phyloP scores from a whole-genome alignment of 768 basidiomycete genomes.

The Auricularia sp. region DNA sequence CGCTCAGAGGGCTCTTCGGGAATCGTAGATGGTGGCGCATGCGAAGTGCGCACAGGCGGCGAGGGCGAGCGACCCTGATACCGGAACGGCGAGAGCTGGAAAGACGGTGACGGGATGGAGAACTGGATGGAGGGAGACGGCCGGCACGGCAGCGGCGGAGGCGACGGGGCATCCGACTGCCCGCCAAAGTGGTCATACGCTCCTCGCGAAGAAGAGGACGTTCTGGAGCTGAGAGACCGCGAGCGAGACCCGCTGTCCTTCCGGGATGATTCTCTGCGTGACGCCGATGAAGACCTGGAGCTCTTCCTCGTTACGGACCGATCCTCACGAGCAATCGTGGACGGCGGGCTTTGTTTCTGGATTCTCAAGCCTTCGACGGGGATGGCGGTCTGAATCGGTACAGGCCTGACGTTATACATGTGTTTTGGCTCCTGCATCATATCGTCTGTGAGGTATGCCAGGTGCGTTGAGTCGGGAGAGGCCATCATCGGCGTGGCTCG shows the following conservation, averaged over 20 bases:
- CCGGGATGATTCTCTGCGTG: too few species aligned
- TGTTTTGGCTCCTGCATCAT: neutral
- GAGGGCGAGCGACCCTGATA: neutral
- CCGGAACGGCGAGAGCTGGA: neutral
- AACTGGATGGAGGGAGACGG: neutral
- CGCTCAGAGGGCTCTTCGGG: neutral
- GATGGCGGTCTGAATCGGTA: neutral
- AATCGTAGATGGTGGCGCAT: neutral
- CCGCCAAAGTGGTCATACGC: neutral
- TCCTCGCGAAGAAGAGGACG: neutral
- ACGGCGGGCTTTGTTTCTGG: neutral
- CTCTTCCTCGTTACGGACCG: too few species aligned
- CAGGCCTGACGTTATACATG: neutral
- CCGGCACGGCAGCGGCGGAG: neutral
- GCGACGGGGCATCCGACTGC: neutral
- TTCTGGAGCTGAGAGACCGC: neutral
- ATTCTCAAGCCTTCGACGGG: neutral
- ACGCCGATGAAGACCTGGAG: too few species aligned
- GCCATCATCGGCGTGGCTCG: neutral
- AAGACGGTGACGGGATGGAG: neutral
- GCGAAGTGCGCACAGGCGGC: neutral
- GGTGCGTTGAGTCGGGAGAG: neutral
- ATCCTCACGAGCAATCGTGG: neutral
- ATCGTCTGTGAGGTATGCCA: neutral
- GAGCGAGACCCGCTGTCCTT: too few species aligned